Evolutionary conservation across 2,329 filamentous ascomycete species (phyloP), one percentile per base, ranked within the genome.

Genomic region (Penicillium capsulatum): DNA sequence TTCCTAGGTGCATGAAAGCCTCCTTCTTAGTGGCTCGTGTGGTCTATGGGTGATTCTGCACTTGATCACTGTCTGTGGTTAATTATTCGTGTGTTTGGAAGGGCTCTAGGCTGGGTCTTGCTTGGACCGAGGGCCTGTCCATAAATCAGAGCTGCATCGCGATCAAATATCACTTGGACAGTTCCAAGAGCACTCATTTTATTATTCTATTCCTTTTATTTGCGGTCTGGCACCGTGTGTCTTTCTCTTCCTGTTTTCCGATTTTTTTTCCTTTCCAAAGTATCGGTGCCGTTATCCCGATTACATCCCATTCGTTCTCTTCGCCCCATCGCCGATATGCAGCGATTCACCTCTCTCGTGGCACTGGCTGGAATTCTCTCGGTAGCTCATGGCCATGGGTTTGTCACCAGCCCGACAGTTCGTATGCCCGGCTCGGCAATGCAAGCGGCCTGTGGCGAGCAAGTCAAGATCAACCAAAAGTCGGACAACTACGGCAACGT

Each of bases 401-500:
- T 70, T 57, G 68, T 80, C 59, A 64, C 58, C 42, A 63, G 54
- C 26, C 77, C 76, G 7, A 45, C 56, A 16, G 63, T 71, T 33
- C 73, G 77, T 54, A 61, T 68, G 51, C 72, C 76, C 14, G 76
- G 76, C 33, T 19, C 60, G 31, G 74, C 73, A 47, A 74, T 77
- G 67, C 54, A 66, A 45, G 58, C 67, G 10, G 71, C 73, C 39
- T 80, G 77, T 50, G 76, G 77, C 39, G 54, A 70, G 45, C 75
- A 78, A 60, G 69, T 77, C 53, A 70, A 67, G 62, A 68, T 68
- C 66, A 74, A 73, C 63, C 71, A 76, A 63, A 47, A 49, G 24
- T 66, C 71, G 11, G 76, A 79, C 67, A 67, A 71, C 58, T 74
- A 73, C 59, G 75, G 75, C 51, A 80, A 79, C 59, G 63, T 80